These are phyloP conservation scores for Diddensiella transvaalensis DNA, from an alignment of 805 yeast species.

Conservation along the genomic window DNA sequence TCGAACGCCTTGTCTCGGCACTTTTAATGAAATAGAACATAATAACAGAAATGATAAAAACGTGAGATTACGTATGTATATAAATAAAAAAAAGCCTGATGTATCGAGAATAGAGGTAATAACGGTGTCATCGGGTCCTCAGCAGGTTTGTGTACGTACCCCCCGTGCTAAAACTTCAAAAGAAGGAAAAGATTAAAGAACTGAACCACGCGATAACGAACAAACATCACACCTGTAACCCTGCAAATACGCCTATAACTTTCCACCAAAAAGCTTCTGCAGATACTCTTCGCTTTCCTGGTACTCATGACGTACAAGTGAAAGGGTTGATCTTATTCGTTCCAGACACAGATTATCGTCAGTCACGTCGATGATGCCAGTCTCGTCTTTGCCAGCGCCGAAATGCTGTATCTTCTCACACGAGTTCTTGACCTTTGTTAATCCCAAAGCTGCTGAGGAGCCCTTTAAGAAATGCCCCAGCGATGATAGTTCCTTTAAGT, in stretches of 20 bases:
- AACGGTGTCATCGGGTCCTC: no score
- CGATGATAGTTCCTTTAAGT: constrained; percentile 58
- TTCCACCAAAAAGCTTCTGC: constrained; percentile 26
- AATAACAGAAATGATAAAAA: no score
- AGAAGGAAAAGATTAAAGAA: no score
- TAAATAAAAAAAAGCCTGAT: neutral
- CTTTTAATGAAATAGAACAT: no score
- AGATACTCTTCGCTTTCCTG: constrained; percentile 32
- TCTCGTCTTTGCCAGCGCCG: constrained; percentile 50
- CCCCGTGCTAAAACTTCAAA: no score
- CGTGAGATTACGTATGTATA: no score
- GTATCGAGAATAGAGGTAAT: neutral
- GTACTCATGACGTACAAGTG: constrained; percentile 34
- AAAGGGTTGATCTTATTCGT: constrained; percentile 27
- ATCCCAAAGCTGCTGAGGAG: constrained; percentile 89
- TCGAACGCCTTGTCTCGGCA: no score
- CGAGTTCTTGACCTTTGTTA: constrained; percentile 73
- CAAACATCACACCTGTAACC: no score
- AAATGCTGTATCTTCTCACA: constrained; percentile 93
- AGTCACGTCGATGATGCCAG: constrained; percentile 32
- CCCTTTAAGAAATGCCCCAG: constrained; percentile 94
- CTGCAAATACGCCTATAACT: no score
- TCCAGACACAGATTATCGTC: constrained; percentile 34
- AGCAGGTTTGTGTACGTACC: no score
- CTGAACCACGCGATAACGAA: no score